A percentile compares a stretch with the other conserved stretches of the same genome.
These are phyloP conservation scores for Nicotiana knightiana DNA, from an alignment of 257 asterid genomes.

Conservation along the genomic window DNA sequence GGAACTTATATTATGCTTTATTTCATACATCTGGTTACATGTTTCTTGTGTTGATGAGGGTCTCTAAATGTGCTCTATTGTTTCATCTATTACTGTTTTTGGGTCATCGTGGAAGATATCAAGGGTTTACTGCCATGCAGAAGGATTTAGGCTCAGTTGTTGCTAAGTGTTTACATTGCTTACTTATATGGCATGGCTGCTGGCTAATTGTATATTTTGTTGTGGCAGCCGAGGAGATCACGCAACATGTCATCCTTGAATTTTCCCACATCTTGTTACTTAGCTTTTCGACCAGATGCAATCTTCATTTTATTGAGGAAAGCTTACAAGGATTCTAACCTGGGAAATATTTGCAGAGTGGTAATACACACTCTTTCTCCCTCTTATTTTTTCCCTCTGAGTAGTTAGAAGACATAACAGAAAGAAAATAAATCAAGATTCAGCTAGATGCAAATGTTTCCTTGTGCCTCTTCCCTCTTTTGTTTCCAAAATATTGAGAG, in stretches of 20 bases:
- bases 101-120: background rate
- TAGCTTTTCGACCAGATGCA: constrained; percentile 80
- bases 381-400: background rate
- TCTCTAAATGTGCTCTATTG: background rate
- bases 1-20: background rate
- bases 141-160: background rate
- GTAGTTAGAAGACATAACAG: background rate
- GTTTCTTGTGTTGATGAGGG: background rate
- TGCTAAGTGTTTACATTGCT: background rate
- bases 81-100: background rate
- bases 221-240: constrained; percentile 83
- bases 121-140: background rate
- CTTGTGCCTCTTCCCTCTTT: constrained; percentile 2
- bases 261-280: constrained; percentile 54
- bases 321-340: constrained; percentile 72
- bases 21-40: background rate
- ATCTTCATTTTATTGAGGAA: constrained; percentile 67
- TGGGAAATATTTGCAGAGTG: constrained; percentile 79
- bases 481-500: background rate
- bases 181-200: constrained; percentile 9
- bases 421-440: constrained; percentile 1
- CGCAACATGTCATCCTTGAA: constrained; percentile 43
- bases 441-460: background rate
- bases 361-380: constrained; percentile 32
- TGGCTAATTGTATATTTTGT: constrained; percentile 22